Percentiles rank a stretch among this genome's conserved stretches.
These are phyloP conservation scores for Sergeia podlipaevii DNA, from an alignment of 208 protist species.

Conservation along the genomic window DNA sequence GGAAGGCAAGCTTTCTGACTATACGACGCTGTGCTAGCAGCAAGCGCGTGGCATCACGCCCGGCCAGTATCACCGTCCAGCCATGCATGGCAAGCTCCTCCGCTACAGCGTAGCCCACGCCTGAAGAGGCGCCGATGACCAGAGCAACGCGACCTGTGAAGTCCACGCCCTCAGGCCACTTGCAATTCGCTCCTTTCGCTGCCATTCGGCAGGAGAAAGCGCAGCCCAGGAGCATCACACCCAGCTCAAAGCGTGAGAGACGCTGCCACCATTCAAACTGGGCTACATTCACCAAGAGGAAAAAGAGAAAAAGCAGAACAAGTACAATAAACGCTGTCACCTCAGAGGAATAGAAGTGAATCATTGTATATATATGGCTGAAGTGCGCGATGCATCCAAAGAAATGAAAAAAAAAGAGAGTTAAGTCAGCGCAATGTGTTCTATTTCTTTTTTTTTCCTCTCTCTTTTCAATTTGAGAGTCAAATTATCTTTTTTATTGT, in stretches of 20 bases:
- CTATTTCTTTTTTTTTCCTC: slow-evolving; percentile 2
- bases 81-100: slow-evolving; percentile 65
- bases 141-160: slow-evolving; percentile 65
- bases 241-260: not conserved
- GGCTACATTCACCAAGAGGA: slow-evolving; percentile 5
- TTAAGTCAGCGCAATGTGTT: not conserved
- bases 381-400: not conserved
- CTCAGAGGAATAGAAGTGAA: slow-evolving; percentile 66
- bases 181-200: slow-evolving; percentile 41
- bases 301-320: slow-evolving; percentile 24
- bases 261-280: not conserved
- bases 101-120: slow-evolving; percentile 71
- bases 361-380: slow-evolving; percentile 24
- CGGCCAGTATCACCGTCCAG: slow-evolving; percentile 74
- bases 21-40: slow-evolving; percentile 44
- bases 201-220: slow-evolving; percentile 36
- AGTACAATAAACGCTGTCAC: slow-evolving; percentile 21
- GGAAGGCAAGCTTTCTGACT: slow-evolving; percentile 12
- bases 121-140: slow-evolving; percentile 73
- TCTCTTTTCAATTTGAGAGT: too few species aligned
- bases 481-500: too few species aligned
- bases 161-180: slow-evolving; percentile 55
- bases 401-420: not conserved
- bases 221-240: slow-evolving; percentile 21
- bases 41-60: slow-evolving; percentile 49